These are phyloP conservation scores for Fusarium poae DNA, from an alignment of 2,329 filamentous ascomycete species.

Conservation along the genomic window DNA sequence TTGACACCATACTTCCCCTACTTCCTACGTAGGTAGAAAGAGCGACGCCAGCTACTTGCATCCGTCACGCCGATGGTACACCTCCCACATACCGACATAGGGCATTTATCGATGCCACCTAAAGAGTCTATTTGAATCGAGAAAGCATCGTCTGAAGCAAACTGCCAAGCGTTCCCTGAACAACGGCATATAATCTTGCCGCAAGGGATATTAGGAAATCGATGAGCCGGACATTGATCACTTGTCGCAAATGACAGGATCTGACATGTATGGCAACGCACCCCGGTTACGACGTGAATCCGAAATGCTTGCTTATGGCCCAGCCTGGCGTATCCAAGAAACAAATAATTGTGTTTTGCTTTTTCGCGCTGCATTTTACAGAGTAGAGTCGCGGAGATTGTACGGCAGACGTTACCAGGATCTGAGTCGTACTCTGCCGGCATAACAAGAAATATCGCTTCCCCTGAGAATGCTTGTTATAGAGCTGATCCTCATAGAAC, in stretches of 20 bases:
- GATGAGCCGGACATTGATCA: neutral
- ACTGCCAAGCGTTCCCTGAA: conserved; percentile 15
- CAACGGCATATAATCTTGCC: neutral
- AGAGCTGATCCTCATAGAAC: conserved; percentile 1
- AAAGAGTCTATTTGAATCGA: conserved; percentile 4
- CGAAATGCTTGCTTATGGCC: conserved; percentile 1
- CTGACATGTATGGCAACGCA: conserved; percentile 24
- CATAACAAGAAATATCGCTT: conserved; percentile 4
- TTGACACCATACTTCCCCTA: conserved; percentile 8
- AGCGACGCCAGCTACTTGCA: neutral
- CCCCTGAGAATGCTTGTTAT: neutral
- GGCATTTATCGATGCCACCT: neutral
- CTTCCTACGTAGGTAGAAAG: neutral
- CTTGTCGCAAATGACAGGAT: conserved; percentile 40
- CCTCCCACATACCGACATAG: neutral
- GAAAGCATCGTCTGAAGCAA: conserved; percentile 6
- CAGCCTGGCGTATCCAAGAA: neutral
- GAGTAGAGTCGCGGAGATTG: conserved; percentile 4
- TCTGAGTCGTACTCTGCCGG: neutral
- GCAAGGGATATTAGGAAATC: neutral
- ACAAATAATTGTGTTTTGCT: conserved; percentile 2
- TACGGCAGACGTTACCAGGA: neutral
- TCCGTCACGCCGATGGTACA: conserved; percentile 1
- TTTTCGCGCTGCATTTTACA: neutral
- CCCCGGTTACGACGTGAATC: conserved; percentile 6